Evolutionary conservation across 208 protist genomes (phyloP).

Genomic region (Angomonas ambiguus): DNA sequence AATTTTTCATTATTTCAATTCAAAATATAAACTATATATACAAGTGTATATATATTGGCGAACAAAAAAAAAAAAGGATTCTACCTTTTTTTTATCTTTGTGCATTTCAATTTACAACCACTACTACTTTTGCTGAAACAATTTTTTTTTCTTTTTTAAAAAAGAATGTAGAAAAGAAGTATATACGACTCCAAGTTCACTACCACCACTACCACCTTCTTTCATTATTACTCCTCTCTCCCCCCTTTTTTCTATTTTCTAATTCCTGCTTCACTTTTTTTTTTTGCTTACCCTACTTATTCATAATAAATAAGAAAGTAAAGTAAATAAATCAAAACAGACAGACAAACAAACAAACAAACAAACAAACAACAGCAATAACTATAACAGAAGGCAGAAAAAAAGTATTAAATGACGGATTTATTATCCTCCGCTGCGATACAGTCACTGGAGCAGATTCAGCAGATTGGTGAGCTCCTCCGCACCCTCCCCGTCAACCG

Average conservation of each 20-base stretch:
- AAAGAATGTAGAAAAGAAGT: too few species aligned
- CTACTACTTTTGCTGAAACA: too few species aligned
- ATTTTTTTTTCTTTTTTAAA: too few species aligned
- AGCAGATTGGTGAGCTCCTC: neutral
- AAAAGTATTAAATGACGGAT: neutral
- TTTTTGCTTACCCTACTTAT: neutral
- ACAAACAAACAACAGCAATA: constrained; percentile 3
- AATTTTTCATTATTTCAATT: neutral
- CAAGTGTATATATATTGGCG: constrained; percentile 14
- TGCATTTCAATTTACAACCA: neutral
- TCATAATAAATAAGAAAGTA: constrained; percentile 6
- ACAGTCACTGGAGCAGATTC: neutral
- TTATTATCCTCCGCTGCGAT: neutral
- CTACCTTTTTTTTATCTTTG: neutral
- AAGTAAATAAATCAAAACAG: constrained; percentile 8
- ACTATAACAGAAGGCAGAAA: too few species aligned
- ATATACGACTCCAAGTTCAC: too few species aligned
- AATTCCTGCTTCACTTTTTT: neutral
- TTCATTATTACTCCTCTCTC: too few species aligned
- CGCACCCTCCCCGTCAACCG: neutral
- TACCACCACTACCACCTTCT: too few species aligned
- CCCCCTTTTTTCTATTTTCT: too few species aligned
- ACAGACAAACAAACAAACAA: too few species aligned
- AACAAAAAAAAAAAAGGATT: neutral
- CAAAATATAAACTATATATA: constrained; percentile 16